These are phyloP conservation scores for Pythium phragmiticola DNA, from an alignment of 352 stramenopile genomes.

Conservation along the genomic window DNA sequence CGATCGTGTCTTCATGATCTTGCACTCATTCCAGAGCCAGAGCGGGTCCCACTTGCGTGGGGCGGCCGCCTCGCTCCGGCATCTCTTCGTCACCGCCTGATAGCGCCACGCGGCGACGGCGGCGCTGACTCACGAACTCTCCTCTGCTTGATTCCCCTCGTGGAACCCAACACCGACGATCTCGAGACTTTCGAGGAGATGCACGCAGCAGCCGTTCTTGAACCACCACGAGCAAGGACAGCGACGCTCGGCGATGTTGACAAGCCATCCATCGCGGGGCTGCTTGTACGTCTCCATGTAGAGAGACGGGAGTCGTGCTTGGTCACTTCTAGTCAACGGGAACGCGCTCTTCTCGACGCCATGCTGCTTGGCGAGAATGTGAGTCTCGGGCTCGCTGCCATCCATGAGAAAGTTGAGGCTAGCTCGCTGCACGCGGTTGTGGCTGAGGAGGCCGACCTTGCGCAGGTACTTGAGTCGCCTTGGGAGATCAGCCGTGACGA, in stretches of 20 bases:
- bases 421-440: conserved; percentile 9
- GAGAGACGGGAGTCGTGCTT: conserved; percentile 7
- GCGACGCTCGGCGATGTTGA: conserved; percentile 3
- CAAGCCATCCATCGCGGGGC: conserved; percentile 2
- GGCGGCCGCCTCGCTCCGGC: neutral
- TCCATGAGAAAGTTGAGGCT: conserved; percentile 10
- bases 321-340: neutral
- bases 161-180: neutral
- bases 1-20: neutral
- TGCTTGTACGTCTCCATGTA: conserved; percentile 15
- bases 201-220: conserved; percentile 19
- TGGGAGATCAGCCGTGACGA: conserved; percentile 11
- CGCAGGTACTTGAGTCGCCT: conserved; percentile 12
- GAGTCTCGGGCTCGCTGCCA: neutral
- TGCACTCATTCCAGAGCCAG: neutral
- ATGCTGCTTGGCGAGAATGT: conserved; percentile 12
- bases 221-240: conserved; percentile 16
- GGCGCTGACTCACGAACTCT: conserved; percentile 5
- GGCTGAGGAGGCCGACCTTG: conserved; percentile 6
- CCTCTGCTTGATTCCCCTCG: neutral
- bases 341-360: conserved; percentile 13
- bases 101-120: neutral
- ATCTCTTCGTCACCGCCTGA: neutral
- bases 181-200: conserved; percentile 10
- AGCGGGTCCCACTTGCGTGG: conserved; percentile 3